phyloP scores from a whole-genome alignment of 208 protist species.

The Leishmania martiniquensis region DNA sequence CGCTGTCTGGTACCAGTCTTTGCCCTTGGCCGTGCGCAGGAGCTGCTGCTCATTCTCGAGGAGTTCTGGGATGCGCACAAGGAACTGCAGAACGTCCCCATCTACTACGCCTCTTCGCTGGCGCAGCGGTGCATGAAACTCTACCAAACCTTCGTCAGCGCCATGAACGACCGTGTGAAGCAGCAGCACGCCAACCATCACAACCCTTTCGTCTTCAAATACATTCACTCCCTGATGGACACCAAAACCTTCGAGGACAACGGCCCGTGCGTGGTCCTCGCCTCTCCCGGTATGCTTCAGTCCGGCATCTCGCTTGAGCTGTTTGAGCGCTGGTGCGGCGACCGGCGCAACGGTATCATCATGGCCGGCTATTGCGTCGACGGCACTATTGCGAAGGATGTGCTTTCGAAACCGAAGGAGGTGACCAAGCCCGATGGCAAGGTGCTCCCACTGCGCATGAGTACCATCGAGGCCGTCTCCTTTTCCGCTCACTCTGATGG shows the following conservation, averaged over 20 bases:
- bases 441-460: constrained; percentile 91
- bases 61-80: constrained; percentile 98
- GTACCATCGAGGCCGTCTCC: constrained; percentile 94
- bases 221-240: constrained; percentile 94
- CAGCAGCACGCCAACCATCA: constrained; percentile 89
- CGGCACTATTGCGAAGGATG: constrained; percentile 96
- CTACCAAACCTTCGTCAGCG: constrained; percentile 98
- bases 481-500: constrained; percentile 99
- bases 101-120: constrained; percentile 99
- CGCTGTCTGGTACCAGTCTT: constrained; percentile 99
- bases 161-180: constrained; percentile 98
- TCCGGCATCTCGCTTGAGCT: constrained; percentile 97
- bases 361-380: constrained; percentile 98
- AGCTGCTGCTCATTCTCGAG: constrained; percentile 98
- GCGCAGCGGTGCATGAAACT: constrained; percentile 98
- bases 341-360: constrained; percentile 96
- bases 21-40: constrained; percentile 98
- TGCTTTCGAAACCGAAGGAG: constrained; percentile 84
- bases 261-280: constrained; percentile 95
- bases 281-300: constrained; percentile 97
- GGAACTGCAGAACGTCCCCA: constrained; percentile 97
- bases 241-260: constrained; percentile 93
- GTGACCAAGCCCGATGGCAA: constrained; percentile 92
- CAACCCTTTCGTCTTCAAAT: constrained; percentile 98
- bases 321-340: constrained; percentile 98